Evolutionary conservation across 805 yeast species (phyloP), one percentile per base, ranked within the genome.

Genomic region (Maudiozyma bulderi): DNA sequence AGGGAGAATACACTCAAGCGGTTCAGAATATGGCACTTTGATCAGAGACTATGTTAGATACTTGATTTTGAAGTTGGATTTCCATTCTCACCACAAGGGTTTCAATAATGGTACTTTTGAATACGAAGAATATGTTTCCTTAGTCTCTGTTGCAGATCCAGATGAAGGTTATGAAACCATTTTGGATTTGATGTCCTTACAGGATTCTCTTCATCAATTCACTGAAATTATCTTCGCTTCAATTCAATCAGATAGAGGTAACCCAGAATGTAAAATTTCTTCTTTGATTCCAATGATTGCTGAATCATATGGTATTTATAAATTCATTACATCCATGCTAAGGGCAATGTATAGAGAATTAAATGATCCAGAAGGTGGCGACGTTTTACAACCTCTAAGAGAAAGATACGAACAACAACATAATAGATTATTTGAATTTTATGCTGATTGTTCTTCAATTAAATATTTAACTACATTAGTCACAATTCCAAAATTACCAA

Each of bases 121-220:
- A 64, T 93, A 91, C 62, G 95, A 89, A 65, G 99, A 91, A 64
- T 93, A 91, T 62, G 81, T 90, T 42, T 86, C 96, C 4, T 73
- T 91, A 55, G 78, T 86, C 50, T 81, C 89, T 3, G 95, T 87
- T 38, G 82, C 87, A 58, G 96, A 91, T 65, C 97, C 97, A 6
- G 89, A 91, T 62, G 96, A 89, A 68, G 98, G 98, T 6, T 90
- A 84, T 64, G 95, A 91, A 61, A 82, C 95, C 0, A 80, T 91
- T 52, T 64, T 87, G 54, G 96, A 88, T 62, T 72, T 91, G 58
- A 82, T 88, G 86, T 79, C 80, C 43, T 71, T 91, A 49, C 96
- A 89, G 66, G 97, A 91, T 61, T 72, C 80, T 20, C 78, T 89
- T 47, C 91, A 86, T 61, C 84, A 83, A 52, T 79, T 86, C 51